Evolutionary conservation across 768 basidiomycete genomes (phyloP).

Genomic region (Tylopilus felleus): DNA sequence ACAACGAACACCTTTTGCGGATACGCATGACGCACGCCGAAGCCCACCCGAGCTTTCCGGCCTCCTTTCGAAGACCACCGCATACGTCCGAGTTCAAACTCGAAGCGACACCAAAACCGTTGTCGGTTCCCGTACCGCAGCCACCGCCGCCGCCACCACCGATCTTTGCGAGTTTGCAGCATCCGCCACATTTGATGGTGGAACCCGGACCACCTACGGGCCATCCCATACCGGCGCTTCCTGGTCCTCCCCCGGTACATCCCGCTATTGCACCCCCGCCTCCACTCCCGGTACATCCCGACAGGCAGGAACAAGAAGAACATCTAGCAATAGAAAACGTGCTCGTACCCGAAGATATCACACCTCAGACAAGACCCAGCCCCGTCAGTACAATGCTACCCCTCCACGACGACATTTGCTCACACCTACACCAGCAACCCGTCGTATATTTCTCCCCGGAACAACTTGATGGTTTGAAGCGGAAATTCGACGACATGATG

Average conservation of each 20-base stretch:
- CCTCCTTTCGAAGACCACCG: constrained; percentile 31
- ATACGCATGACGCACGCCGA: constrained; percentile 37
- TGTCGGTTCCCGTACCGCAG: constrained; percentile 8
- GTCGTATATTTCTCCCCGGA: constrained; percentile 33
- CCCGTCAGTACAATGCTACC: constrained; percentile 12
- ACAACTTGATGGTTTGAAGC: constrained; percentile 29
- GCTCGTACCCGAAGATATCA: constrained; percentile 18
- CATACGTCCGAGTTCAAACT: constrained; percentile 34
- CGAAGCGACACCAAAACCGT: constrained; percentile 28
- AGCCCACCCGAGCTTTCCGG: constrained; percentile 32
- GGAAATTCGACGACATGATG: constrained; percentile 33
- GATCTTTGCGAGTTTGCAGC: constrained; percentile 24
- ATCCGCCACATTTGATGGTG: constrained; percentile 19
- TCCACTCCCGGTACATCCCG: constrained; percentile 4
- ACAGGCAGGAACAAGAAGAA: constrained; percentile 17
- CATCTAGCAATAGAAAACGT: constrained; percentile 11
- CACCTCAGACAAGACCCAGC: constrained; percentile 11
- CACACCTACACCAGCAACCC: constrained; percentile 10
- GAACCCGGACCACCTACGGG: constrained; percentile 16
- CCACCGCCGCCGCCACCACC: constrained; percentile 16
- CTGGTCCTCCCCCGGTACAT: constrained; percentile 7
- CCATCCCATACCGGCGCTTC: constrained; percentile 10
- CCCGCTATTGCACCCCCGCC: constrained; percentile 10
- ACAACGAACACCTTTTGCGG: constrained; percentile 33
- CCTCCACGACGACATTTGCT: not conserved